Percentiles rank a stretch among this genome's conserved stretches.
Evolutionary conservation across 768 basidiomycete genomes (phyloP).

Genomic region (Boletus vermiculosoides): DNA sequence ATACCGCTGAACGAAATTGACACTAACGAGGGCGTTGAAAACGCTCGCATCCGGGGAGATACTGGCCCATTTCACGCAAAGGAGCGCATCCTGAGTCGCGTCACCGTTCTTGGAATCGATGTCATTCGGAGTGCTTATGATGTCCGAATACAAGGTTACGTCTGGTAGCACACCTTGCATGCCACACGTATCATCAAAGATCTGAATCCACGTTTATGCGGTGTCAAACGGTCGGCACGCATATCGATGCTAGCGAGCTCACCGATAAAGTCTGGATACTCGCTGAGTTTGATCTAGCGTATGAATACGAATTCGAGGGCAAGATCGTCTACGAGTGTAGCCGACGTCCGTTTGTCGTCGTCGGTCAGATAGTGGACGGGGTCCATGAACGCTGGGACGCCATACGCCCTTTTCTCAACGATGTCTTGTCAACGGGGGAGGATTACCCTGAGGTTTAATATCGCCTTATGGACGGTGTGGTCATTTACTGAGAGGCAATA

Average conservation of each 20-base stretch:
- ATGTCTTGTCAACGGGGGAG: background rate
- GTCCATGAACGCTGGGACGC: slow-evolving; percentile 22
- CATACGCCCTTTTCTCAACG: slow-evolving; percentile 13
- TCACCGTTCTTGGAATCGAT: slow-evolving; percentile 28
- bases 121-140: slow-evolving; percentile 39
- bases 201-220: too few relatives aligned
- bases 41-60: slow-evolving; percentile 39
- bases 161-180: slow-evolving; percentile 9
- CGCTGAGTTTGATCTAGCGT: slow-evolving; percentile 1
- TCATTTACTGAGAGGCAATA: slow-evolving; percentile 39
- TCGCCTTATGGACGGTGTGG: slow-evolving; percentile 22
- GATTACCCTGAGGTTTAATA: background rate
- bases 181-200: too few relatives aligned
- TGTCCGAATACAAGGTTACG: slow-evolving; percentile 35
- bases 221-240: slow-evolving; percentile 27
- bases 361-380: slow-evolving; percentile 19
- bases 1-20: slow-evolving; percentile 35
- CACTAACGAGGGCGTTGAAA: slow-evolving; percentile 49
- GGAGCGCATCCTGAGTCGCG: slow-evolving; percentile 36
- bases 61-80: slow-evolving; percentile 21
- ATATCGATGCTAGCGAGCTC: slow-evolving; percentile 39
- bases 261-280: slow-evolving; percentile 17
- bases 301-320: slow-evolving; percentile 18
- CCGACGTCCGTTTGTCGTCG: slow-evolving; percentile 11
- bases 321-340: slow-evolving; percentile 15